Base-by-base conservation (phyloP, 192 early-diverging fungal genomes). In the Chytriomyces sp. region DNA sequence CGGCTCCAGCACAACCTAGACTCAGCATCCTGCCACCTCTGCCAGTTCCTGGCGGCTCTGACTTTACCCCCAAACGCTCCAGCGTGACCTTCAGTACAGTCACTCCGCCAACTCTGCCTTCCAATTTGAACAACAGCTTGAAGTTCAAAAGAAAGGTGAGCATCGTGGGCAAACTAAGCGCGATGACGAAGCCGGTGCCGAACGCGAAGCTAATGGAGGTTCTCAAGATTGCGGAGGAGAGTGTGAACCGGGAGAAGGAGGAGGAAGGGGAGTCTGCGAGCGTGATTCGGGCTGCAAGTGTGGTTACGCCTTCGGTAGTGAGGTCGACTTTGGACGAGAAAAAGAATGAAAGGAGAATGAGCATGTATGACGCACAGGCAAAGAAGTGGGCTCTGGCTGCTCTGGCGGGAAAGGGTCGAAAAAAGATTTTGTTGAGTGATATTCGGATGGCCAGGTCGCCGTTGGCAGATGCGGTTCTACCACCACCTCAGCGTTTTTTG, bases 391-490 rank as follows among this genome's bases (percentile, higher is more conserved):
- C 22, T 14, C 17, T 14, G 22, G 44, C 14, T 49, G 22, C 14
- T 14, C 14, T 22, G 2, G 3, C 44, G 44, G 44, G 2, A 2
- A 49, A 49, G 22, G 22, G 22, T 49, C 44, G 44, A 14, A 82
- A 80, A 32, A 76, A 78, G 58, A 78, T 86, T 26, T 80, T 77
- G 12, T 62, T 86, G 57, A 80, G 79, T 30, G 80, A 62, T 17
- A 74, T 86, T 26, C 39, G 81, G 39, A 84, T 86, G 82, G 67
- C 78, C 0, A 64, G 84, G 25, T 84, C 82, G 5, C 84, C 84
- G 17, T 68, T 86, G 19, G 84, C 82, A 25, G 75, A 86, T 76
- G 70, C 64, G 22, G 75, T 77, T 3, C 68, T 86, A 12, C 84
- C 84, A 17, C 80, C 84, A 5, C 78, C 80, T 5, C 84, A 82